A percentile compares a stretch with the other conserved stretches of the same genome.
phyloP scores from a whole-genome alignment of 768 basidiomycete genomes.

The Tremella mesenterica region DNA sequence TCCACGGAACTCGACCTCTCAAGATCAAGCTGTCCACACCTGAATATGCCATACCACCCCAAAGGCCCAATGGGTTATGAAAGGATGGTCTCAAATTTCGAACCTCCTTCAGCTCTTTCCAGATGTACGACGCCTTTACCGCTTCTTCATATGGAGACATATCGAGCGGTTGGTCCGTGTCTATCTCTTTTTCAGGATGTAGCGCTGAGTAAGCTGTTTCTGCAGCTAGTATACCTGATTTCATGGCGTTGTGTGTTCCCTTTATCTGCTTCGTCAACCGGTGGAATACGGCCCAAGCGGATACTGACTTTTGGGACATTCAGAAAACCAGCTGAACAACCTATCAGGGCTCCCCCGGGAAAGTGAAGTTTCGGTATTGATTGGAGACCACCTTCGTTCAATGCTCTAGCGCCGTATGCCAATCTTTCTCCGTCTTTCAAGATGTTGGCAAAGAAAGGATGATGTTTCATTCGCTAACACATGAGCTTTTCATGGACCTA shows the following conservation, averaged over 20 bases:
- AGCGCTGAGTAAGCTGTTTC: slow-evolving; percentile 71
- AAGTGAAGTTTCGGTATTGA: slow-evolving; percentile 74
- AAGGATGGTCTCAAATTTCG: slow-evolving; percentile 88
- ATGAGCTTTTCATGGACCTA: background rate
- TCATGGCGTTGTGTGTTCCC: slow-evolving; percentile 98
- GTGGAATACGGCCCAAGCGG: background rate
- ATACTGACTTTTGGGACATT: slow-evolving; percentile 71
- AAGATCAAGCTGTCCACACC: slow-evolving; percentile 79
- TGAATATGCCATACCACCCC: slow-evolving; percentile 80
- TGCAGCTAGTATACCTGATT: slow-evolving; percentile 93
- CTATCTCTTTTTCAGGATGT: slow-evolving; percentile 29
- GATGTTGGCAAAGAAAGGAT: slow-evolving; percentile 78
- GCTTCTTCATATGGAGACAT: slow-evolving; percentile 65
- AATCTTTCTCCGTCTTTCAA: slow-evolving; percentile 69
- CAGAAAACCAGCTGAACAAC: slow-evolving; percentile 90
- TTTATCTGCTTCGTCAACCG: slow-evolving; percentile 57
- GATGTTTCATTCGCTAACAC: slow-evolving; percentile 83
- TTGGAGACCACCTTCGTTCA: slow-evolving; percentile 92
- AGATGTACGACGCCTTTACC: slow-evolving; percentile 72
- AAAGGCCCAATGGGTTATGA: slow-evolving; percentile 62
- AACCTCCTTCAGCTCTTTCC: slow-evolving; percentile 76
- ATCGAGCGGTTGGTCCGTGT: slow-evolving; percentile 46
- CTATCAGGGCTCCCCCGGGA: slow-evolving; percentile 92
- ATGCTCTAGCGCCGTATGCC: slow-evolving; percentile 77
- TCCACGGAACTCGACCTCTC: slow-evolving; percentile 84